Evolutionary conservation across 805 yeast species (phyloP).

Genomic region (Candida stauntonica): DNA sequence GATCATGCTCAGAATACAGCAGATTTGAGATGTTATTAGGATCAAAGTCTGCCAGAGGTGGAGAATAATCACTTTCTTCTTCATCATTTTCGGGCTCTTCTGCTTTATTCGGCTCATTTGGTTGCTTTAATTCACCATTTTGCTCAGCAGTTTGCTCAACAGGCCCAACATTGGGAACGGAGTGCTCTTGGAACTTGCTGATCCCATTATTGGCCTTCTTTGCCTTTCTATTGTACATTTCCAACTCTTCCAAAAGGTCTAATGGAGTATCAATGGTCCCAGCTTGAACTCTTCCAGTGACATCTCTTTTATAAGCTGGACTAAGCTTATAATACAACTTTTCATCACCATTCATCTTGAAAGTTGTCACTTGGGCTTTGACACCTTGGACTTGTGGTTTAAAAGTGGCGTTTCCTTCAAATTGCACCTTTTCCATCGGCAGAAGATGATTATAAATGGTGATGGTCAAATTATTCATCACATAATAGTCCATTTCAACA

Average conservation of each 20-base stretch:
- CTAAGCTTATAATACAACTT: neutral
- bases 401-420: neutral
- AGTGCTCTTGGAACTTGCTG: neutral
- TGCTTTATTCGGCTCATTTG: too few species aligned
- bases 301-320: neutral
- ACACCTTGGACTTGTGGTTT: neutral
- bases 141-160: too few species aligned
- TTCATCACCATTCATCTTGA: neutral
- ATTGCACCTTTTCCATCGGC: neutral
- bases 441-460: neutral
- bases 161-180: too few species aligned
- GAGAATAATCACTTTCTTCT: too few species aligned
- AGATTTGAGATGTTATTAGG: too few species aligned
- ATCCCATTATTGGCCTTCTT: neutral
- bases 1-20: too few species aligned
- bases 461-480: neutral
- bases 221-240: neutral
- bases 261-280: neutral
- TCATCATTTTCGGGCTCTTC: too few species aligned
- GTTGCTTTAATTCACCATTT: too few species aligned
- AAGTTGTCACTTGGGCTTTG: neutral
- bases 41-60: too few species aligned
- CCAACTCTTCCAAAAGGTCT: neutral
- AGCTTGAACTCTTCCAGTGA: neutral
- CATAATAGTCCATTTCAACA: neutral